Percentiles rank a stretch among this genome's conserved stretches.
Evolutionary conservation across 2,329 filamentous ascomycete genomes (phyloP).

Genomic region (Bipolaris cookei): DNA sequence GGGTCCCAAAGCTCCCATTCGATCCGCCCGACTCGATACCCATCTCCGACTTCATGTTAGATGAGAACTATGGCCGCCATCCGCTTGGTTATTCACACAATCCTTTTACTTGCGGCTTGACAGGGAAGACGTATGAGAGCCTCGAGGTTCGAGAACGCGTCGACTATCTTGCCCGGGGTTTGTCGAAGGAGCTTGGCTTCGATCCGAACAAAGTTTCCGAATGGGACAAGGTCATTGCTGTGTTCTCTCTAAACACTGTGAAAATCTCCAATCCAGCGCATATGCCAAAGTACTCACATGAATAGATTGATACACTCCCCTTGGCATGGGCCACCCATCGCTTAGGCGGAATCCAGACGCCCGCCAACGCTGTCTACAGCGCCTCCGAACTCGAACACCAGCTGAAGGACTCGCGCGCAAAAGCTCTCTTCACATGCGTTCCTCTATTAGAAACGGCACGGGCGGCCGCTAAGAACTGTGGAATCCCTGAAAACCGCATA

Average conservation of each 20-base stretch:
- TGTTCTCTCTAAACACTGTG: slow-evolving; percentile 84
- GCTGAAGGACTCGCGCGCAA: slow-evolving; percentile 70
- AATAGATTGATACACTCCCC: slow-evolving; percentile 74
- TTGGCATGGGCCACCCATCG: slow-evolving; percentile 76
- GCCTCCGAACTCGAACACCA: slow-evolving; percentile 74
- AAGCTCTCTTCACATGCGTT: slow-evolving; percentile 73
- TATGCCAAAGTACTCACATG: slow-evolving; percentile 22
- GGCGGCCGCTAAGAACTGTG: slow-evolving; percentile 66
- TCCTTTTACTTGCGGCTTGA: slow-evolving; percentile 79
- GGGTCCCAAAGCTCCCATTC: slow-evolving; percentile 66
- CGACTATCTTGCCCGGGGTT: slow-evolving; percentile 69
- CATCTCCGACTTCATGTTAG: slow-evolving; percentile 77
- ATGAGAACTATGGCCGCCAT: slow-evolving; percentile 71
- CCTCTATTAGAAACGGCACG: slow-evolving; percentile 69
- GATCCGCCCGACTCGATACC: slow-evolving; percentile 76
- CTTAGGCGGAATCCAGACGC: slow-evolving; percentile 74
- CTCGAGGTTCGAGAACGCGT: slow-evolving; percentile 69
- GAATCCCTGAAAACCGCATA: slow-evolving; percentile 68
- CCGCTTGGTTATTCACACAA: slow-evolving; percentile 68
- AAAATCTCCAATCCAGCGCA: slow-evolving; percentile 28
- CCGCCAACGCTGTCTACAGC: slow-evolving; percentile 78
- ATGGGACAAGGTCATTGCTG: slow-evolving; percentile 79
- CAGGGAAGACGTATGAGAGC: slow-evolving; percentile 69
- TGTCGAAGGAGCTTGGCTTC: slow-evolving; percentile 75
- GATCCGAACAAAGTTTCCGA: slow-evolving; percentile 72